Conservation (phyloP, 805 yeast species). For the Yarrowia sp. region DNA sequence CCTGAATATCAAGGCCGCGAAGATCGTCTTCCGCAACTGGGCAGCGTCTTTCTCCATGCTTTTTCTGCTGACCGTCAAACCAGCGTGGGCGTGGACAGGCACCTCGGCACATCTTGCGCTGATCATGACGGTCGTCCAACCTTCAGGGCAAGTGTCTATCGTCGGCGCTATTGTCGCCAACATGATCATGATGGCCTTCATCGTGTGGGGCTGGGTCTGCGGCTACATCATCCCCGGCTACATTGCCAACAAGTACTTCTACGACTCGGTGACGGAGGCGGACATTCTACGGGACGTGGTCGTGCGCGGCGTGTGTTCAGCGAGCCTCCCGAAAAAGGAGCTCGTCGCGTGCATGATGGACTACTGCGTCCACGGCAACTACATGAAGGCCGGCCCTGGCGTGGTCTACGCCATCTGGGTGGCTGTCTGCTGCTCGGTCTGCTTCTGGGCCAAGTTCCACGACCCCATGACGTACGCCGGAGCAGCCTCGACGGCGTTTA, state of each 20-base stretch:
- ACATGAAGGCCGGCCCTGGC: not conserved
- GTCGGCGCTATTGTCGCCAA: not conserved
- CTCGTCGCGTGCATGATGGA: not conserved
- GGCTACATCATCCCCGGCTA: slow-evolving; percentile 13
- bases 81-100: slow-evolving; percentile 3
- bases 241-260: slow-evolving; percentile 16
- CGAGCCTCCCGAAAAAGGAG: not conserved
- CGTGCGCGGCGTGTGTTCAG: not conserved
- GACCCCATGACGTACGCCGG: slow-evolving; percentile 3
- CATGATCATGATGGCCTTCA: not conserved
- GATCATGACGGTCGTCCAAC: not conserved
- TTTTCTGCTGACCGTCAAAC: not conserved
- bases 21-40: slow-evolving; percentile 6
- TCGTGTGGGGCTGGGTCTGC: slow-evolving; percentile 7
- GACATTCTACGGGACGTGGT: slow-evolving; percentile 2
- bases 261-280: slow-evolving; percentile 4
- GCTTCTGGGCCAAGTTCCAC: slow-evolving; percentile 9
- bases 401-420: slow-evolving; percentile 13
- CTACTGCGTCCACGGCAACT: not conserved
- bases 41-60: not conserved
- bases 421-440: not conserved
- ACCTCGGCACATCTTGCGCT: not conserved
- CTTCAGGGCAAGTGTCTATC: not conserved
- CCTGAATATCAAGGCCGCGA: not conserved
- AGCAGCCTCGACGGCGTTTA: not conserved